Percentiles rank a stretch among this genome's conserved stretches.
Conservation (phyloP, 2,329 filamentous ascomycete species). For the Fusarium algeriense region DNA sequence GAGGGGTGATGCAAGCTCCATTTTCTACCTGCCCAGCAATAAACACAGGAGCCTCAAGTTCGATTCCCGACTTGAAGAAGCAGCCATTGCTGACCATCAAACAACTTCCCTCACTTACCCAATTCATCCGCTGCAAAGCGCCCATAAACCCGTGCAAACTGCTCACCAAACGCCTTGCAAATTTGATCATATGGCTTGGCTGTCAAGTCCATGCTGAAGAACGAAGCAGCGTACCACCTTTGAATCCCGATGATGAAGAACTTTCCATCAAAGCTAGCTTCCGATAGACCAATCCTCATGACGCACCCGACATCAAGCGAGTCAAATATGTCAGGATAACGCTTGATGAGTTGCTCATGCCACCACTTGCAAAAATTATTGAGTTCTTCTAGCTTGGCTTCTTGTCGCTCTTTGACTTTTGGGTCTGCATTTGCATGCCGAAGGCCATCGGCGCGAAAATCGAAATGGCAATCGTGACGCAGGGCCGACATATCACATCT, state of each 20-base stretch:
- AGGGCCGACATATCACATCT: neutral
- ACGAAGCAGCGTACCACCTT: neutral
- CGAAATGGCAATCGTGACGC: neutral
- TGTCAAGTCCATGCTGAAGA: neutral
- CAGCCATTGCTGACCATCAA: neutral
- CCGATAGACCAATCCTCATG: neutral
- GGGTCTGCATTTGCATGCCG: neutral
- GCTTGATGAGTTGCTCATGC: neutral
- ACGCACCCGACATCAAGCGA: neutral
- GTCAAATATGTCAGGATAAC: neutral
- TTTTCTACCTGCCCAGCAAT: too few species aligned
- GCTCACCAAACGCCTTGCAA: neutral
- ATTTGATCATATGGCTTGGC: neutral
- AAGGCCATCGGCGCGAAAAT: neutral
- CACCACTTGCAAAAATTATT: neutral
- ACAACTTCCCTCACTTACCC: neutral
- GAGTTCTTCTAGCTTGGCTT: neutral
- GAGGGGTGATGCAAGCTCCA: too few species aligned
- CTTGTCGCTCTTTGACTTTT: neutral
- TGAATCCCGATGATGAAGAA: neutral
- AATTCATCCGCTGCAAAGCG: neutral
- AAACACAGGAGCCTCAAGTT: too few species aligned
- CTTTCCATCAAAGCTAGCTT: neutral
- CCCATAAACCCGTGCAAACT: neutral
- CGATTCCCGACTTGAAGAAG: neutral